phyloP scores from a whole-genome alignment of 1,284 basidiomycete species.

The Kalmanozyma brasiliensis region DNA sequence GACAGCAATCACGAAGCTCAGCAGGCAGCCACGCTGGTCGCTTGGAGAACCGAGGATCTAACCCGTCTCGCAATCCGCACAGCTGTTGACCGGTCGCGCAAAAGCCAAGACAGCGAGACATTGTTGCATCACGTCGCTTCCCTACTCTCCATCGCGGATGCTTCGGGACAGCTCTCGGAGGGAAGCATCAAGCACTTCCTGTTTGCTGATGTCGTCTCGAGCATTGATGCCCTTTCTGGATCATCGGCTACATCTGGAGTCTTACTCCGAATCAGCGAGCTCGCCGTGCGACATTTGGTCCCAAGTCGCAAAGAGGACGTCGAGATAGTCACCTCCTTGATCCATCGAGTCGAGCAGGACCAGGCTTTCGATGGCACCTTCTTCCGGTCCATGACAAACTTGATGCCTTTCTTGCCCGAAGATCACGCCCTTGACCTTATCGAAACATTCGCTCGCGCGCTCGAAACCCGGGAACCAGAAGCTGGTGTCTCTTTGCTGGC shows the following conservation, averaged over 20 bases:
- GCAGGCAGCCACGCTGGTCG: background rate
- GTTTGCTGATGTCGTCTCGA: slow-evolving; percentile 14
- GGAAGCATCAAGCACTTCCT: slow-evolving; percentile 19
- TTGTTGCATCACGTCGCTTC: slow-evolving; percentile 6
- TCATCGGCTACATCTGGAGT: background rate
- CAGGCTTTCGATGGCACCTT: background rate
- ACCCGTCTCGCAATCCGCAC: slow-evolving; percentile 23
- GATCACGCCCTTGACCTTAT: slow-evolving; percentile 3
- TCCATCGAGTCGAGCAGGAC: background rate
- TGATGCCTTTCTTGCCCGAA: slow-evolving; percentile 23
- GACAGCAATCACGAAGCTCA: slow-evolving; percentile 4
- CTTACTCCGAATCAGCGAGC: slow-evolving; percentile 14
- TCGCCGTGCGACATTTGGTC: slow-evolving; percentile 21
- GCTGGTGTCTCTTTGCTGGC: slow-evolving; percentile 6
- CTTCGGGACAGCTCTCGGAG: slow-evolving; percentile 8
- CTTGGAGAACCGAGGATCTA: slow-evolving; percentile 13
- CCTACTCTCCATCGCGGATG: slow-evolving; percentile 17
- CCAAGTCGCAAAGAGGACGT: slow-evolving; percentile 15
- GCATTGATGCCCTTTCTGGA: background rate
- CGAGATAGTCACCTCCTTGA: slow-evolving; percentile 9
- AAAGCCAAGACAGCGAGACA: background rate
- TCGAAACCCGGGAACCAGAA: slow-evolving; percentile 2
- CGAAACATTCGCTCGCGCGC: slow-evolving; percentile 1
- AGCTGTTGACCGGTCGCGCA: slow-evolving; percentile 16
- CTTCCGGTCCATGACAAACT: slow-evolving; percentile 10